phyloP scores from a whole-genome alignment of 495 filamentous ascomycete genomes.

The Penicillium robsamsonii region DNA sequence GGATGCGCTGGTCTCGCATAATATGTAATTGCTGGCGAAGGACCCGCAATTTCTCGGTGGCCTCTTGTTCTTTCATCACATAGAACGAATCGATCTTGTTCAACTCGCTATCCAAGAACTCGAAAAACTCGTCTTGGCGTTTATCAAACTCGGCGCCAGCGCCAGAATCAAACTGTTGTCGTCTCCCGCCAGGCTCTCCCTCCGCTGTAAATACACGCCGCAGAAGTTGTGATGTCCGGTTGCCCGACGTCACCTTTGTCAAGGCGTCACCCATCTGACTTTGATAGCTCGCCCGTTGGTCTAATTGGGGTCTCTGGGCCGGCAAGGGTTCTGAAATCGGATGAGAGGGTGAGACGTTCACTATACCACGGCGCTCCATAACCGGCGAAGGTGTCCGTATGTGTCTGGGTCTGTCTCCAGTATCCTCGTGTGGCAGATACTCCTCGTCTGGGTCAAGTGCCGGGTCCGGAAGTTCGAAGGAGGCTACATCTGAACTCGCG shows the following conservation, averaged over 20 bases:
- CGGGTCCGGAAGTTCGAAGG: conserved; percentile 70
- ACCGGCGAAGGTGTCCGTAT: conserved; percentile 32
- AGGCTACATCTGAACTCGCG: conserved; percentile 42
- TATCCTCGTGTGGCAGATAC: conserved; percentile 26
- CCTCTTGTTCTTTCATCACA: conserved; percentile 75
- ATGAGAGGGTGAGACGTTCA: conserved; percentile 9
- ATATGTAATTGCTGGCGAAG: conserved; percentile 80
- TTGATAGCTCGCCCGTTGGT: conserved; percentile 14
- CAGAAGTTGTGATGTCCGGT: conserved; percentile 34
- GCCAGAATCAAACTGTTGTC: conserved; percentile 38
- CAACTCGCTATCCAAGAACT: conserved; percentile 75
- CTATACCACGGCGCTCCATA: conserved; percentile 22
- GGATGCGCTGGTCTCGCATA: conserved; percentile 76
- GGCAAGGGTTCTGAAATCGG: conserved; percentile 10
- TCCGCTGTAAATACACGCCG: conserved; percentile 40
- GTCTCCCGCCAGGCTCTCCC: conserved; percentile 29
- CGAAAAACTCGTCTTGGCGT: conserved; percentile 73
- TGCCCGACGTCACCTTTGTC: conserved; percentile 17
- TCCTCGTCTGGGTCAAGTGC: conserved; percentile 55
- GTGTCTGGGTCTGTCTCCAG: conserved; percentile 9
- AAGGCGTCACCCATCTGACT: conserved; percentile 17
- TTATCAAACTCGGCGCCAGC: conserved; percentile 49
- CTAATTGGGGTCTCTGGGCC: conserved; percentile 11
- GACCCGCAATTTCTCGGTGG: conserved; percentile 62
- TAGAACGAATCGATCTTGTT: conserved; percentile 86